Evolutionary conservation across 768 basidiomycete genomes (phyloP).

Genomic region (Glaciozyma martinii): DNA sequence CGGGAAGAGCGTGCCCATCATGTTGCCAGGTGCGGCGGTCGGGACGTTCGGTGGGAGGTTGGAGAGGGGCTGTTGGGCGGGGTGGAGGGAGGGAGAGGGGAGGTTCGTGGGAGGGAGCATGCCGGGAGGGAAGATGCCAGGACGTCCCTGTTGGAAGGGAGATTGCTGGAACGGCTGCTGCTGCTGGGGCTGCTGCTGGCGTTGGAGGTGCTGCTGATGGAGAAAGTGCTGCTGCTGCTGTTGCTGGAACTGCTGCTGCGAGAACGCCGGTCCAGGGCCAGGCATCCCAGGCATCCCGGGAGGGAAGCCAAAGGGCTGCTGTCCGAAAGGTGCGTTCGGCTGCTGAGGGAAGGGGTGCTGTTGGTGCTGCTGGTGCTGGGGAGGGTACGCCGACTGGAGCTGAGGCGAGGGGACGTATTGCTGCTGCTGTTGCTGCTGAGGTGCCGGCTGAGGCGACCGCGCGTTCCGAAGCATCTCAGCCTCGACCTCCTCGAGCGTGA

Average conservation of each 20-base stretch:
- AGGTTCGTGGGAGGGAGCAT: not conserved
- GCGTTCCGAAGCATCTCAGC: conserved; percentile 32
- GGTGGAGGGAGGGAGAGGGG: not conserved
- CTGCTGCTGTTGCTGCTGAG: conserved; percentile 44
- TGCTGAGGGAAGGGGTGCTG: not conserved
- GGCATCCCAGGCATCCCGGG: not conserved
- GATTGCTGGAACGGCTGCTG: not conserved
- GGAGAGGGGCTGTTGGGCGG: not conserved
- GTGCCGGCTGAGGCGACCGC: conserved; percentile 5
- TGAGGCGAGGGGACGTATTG: conserved; percentile 59
- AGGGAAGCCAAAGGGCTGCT: not conserved
- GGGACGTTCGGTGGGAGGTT: not conserved
- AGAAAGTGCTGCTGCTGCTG: conserved; percentile 11
- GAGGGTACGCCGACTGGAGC: conserved; percentile 47
- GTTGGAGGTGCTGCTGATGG: not conserved
- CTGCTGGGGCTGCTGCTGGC: conserved; percentile 4
- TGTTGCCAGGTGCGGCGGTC: not conserved
- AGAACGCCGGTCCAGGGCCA: not conserved
- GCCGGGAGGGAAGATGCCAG: not conserved
- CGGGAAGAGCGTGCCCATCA: conserved; percentile 23
- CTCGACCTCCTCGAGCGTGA: conserved; percentile 37
- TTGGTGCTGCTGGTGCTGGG: conserved; percentile 5
- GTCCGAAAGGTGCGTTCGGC: not conserved
- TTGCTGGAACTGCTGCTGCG: conserved; percentile 5
- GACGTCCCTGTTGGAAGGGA: not conserved